A percentile compares a stretch with the other conserved stretches of the same genome.
Conservation (phyloP, 2,329 filamentous ascomycete species). For the Colletotrichum aenigma region DNA sequence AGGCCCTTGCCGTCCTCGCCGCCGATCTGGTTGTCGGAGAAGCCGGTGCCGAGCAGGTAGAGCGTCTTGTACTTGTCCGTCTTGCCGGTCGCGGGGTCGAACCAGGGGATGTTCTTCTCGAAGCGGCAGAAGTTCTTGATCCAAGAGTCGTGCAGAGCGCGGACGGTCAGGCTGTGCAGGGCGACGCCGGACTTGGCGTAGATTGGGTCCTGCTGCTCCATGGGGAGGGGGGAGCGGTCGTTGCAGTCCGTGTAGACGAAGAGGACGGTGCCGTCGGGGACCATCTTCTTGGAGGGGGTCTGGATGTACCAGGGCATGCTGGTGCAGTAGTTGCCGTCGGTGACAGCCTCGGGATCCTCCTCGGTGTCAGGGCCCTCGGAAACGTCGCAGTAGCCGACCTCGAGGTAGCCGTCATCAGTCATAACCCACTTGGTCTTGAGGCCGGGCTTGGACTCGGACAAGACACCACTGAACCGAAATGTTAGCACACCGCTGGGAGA, state of each 20-base stretch:
- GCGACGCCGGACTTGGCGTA: slow-evolving; percentile 21
- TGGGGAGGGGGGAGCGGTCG: slow-evolving; percentile 18
- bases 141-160: slow-evolving; percentile 16
- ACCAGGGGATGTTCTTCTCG: background rate
- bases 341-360: background rate
- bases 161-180: background rate
- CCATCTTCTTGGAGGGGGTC: background rate
- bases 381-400: background rate
- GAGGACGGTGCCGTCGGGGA: slow-evolving; percentile 16
- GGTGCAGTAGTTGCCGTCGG: background rate
- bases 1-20: background rate
- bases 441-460: slow-evolving; percentile 1
- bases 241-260: slow-evolving; percentile 25
- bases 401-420: background rate
- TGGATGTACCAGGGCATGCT: background rate
- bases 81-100: background rate
- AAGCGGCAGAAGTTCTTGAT: slow-evolving; percentile 16
- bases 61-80: background rate
- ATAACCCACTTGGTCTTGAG: background rate
- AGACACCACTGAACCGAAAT: background rate
- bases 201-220: slow-evolving; percentile 18
- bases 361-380: background rate
- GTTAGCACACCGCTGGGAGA: background rate
- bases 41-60: background rate
- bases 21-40: slow-evolving; percentile 4